A percentile compares a stretch with the other conserved stretches of the same genome.
Evolutionary conservation across 805 yeast species (phyloP).

Genomic region (Komagataella ulmi): DNA sequence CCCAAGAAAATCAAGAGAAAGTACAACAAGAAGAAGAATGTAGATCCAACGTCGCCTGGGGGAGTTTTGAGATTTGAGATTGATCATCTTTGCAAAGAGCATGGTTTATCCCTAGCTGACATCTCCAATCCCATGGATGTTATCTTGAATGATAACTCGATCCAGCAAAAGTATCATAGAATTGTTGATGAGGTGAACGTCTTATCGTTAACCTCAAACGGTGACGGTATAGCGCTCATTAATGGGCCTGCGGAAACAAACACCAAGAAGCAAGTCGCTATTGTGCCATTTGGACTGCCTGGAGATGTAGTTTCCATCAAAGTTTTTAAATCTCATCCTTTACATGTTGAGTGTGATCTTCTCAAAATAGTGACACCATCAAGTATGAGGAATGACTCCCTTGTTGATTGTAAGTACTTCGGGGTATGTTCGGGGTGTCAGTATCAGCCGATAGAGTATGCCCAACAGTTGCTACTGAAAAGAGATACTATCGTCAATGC

Average conservation of each 20-base stretch:
- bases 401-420: constrained; percentile 71
- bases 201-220: constrained; percentile 53
- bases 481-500: constrained; percentile 70
- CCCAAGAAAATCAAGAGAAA: constrained; percentile 24
- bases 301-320: constrained; percentile 66
- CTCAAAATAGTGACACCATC: constrained; percentile 27
- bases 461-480: constrained; percentile 61
- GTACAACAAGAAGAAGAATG: constrained; percentile 46
- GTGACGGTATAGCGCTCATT: constrained; percentile 75
- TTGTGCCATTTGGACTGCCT: constrained; percentile 80
- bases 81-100: constrained; percentile 33
- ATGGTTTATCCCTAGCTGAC: constrained; percentile 28
- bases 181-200: constrained; percentile 45
- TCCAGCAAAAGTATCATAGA: constrained; percentile 41
- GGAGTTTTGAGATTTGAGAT: constrained; percentile 75
- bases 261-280: constrained; percentile 38
- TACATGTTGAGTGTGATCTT: constrained; percentile 64
- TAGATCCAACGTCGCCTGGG: constrained; percentile 66
- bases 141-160: constrained; percentile 45
- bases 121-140: constrained; percentile 53
- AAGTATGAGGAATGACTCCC: constrained; percentile 32
- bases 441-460: constrained; percentile 68
- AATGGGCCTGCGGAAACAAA: constrained; percentile 32
- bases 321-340: constrained; percentile 68
- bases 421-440: constrained; percentile 95